Evolutionary conservation across 2,329 filamentous ascomycete species (phyloP).

Genomic region (Aureobasidium sp.): DNA sequence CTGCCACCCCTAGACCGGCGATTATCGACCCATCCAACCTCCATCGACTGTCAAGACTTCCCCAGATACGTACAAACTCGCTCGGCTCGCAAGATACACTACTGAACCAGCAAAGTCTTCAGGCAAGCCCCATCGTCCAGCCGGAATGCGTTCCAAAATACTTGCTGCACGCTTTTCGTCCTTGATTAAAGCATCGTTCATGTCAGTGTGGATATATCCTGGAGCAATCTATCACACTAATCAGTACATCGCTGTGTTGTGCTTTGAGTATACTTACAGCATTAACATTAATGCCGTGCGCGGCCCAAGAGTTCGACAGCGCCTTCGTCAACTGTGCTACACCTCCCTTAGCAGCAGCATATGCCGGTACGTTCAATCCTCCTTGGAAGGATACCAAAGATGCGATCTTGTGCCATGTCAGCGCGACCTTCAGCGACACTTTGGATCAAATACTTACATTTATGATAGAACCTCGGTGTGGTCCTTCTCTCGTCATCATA

Average conservation of each 20-base stretch:
- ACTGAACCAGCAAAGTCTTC: conserved; percentile 83
- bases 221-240: conserved; percentile 56
- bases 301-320: conserved; percentile 77
- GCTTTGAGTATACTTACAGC: conserved; percentile 33
- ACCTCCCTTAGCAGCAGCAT: conserved; percentile 78
- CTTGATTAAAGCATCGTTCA: conserved; percentile 76
- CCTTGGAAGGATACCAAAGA: conserved; percentile 78
- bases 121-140: conserved; percentile 71
- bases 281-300: conserved; percentile 75
- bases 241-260: not conserved
- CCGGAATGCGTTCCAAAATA: conserved; percentile 74
- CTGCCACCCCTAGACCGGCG: conserved; percentile 37
- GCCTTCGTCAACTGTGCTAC: conserved; percentile 79
- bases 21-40: conserved; percentile 69
- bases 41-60: conserved; percentile 80
- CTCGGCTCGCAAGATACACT: conserved; percentile 66
- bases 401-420: conserved; percentile 35
- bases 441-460: conserved; percentile 48
- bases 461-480: conserved; percentile 64
- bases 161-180: conserved; percentile 62
- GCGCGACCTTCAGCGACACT: not conserved
- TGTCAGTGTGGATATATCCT: conserved; percentile 87
- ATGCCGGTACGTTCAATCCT: conserved; percentile 79
- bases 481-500: conserved; percentile 55
- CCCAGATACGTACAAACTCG: conserved; percentile 72